Evolutionary conservation across 306 rosid genomes (phyloP), one percentile per base, ranked within the genome.

Genomic region (Alnus rubra): DNA sequence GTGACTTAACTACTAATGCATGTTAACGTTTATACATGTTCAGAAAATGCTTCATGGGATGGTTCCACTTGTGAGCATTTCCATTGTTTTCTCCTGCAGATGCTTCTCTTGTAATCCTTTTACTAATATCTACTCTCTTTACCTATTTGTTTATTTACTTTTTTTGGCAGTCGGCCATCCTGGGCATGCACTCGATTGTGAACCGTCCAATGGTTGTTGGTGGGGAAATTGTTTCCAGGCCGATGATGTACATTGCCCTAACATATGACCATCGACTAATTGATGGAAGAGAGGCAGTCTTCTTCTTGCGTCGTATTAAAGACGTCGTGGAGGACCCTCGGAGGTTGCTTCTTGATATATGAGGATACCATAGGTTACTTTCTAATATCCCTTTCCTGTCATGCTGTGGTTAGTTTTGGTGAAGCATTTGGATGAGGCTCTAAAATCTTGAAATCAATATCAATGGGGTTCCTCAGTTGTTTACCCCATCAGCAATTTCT

Each of bases 251-350:
- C 73, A 63, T 88, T 45, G 92, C 92, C 37, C 83, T 88, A 65
- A 88, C 92, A 50, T 88, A 88, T 9, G 89, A 88, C 74, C 89
- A 84, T 65, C 63, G 92, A 72, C 79, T 88, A 15, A 88, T 88
- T 42, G 92, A 88, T 75, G 92, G 89, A 45, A 86, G 89, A 86
- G 92, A 88, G 92, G 89, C 89, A 0, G 92, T 88, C 23, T 86
- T 74, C 80, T 88, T 86, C 73, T 75, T 88, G 85, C 84, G 89
- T 16, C 87, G 88, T 42, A 82, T 88, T 63, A 88, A 88, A 80
- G 92, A 88, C 65, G 76, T 86, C 0, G 88, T 86, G 44, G 88
- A 88, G 80, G 92, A 88, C 69, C 85, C 88, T 13, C 69, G 88
- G 16, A 86, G 88, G 82, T 84, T 86, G 77, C 88, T 88, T 47